Evolutionary conservation across 1,139 yeast species (phyloP), one percentile per base, ranked within the genome.

Genomic region (Nakaseomyces bracarensis): DNA sequence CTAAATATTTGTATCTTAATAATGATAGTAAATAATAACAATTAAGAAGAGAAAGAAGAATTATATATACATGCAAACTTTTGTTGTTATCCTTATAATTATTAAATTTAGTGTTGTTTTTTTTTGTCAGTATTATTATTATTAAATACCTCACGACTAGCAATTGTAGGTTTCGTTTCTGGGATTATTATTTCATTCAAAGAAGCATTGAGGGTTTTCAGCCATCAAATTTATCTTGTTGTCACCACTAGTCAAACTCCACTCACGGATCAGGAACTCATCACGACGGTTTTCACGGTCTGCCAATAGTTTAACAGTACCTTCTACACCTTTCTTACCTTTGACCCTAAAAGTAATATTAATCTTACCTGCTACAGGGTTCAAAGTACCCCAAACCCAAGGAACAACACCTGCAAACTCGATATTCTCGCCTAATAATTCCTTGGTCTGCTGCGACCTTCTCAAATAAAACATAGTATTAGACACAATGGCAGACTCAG

Each of bases 401-500:
- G 98, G 97, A 68, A 82, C 75, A 37, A 82, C 63, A 28, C 72
- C 71, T 23, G 72, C 70, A 59, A 82, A 86, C 34, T 78, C 77
- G 49, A 91, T 83, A 51, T 82, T 79, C 39, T 73, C 75, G 13
- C 98, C 98, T 38, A 91, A 67, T 3, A 68, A 60, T 15, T 72
- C 74, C 37, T 74, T 69, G n/a, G 87, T 91, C 38, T 66, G 53
- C n/a, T 72, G 69, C 2, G 93, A 81, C 57, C 96, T 72, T 57
- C 97, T 75, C 52, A 91, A 67, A 47, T 85, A 82, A 62, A 86
- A 87, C 60, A 91, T 67, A 3, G 95, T 82, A n/a, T 95, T 87
- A 35, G 82, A 75, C 50, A 87, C 82, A 44, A 89, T 76, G 1
- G 97, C 96, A 7, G 95, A 83, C 43, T 82, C 77, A 19, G 87